Conservation (phyloP, 768 basidiomycete genomes). For the Tylopilus balloui region DNA sequence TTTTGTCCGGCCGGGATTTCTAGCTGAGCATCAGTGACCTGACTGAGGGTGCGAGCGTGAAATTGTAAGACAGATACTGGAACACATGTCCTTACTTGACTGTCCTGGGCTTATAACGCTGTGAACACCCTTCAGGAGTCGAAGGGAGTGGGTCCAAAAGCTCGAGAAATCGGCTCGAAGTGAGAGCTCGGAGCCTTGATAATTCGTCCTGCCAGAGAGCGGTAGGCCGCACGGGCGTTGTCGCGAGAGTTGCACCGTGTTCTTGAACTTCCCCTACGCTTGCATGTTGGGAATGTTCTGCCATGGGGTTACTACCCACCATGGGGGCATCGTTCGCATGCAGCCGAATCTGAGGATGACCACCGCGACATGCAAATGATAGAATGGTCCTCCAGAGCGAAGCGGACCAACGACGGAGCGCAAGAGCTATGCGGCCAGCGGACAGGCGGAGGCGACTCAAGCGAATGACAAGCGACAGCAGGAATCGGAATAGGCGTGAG, state of each 20-base stretch:
- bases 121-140: conserved; percentile 11
- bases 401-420: not conserved
- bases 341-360: not conserved
- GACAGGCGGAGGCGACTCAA: not conserved
- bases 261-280: not conserved
- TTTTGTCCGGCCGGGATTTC: conserved; percentile 9
- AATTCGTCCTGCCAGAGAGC: not conserved
- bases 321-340: not conserved
- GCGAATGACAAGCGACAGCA: conserved; percentile 4
- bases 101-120: conserved; percentile 5
- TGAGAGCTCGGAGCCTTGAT: not conserved
- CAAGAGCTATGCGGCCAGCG: not conserved
- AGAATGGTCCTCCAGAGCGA: conserved; percentile 7
- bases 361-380: not conserved
- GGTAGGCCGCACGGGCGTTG: not conserved
- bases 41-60: not conserved
- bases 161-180: not conserved
- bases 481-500: not conserved
- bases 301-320: not conserved
- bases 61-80: not conserved
- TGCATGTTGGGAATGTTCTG: not conserved
- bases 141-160: not conserved
- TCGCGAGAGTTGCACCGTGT: not conserved
- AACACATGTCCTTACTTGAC: not conserved
- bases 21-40: not conserved